Evolutionary conservation across 2,329 filamentous ascomycete genomes (phyloP).

Genomic region (Penicillium sp.): DNA sequence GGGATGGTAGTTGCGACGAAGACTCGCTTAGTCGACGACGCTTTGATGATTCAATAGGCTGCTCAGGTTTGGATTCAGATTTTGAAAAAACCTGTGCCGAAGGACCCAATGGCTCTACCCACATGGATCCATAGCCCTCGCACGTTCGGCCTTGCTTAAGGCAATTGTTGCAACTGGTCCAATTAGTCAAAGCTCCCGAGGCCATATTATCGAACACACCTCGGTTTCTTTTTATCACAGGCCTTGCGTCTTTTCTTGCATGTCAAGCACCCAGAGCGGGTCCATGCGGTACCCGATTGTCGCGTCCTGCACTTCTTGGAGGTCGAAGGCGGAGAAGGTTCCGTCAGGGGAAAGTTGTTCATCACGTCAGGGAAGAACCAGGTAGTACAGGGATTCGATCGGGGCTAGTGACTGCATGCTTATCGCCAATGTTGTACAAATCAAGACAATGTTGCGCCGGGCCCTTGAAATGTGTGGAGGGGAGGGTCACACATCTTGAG

Average conservation of each 20-base stretch:
- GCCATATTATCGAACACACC: conserved; percentile 18
- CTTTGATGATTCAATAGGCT: conserved; percentile 16
- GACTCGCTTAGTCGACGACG: conserved; percentile 23
- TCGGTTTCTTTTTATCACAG: conserved; percentile 41
- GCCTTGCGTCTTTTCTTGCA: conserved; percentile 42
- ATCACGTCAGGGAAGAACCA: conserved; percentile 9
- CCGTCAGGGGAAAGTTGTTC: conserved; percentile 11
- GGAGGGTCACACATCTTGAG: background rate
- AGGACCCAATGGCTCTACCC: conserved; percentile 37
- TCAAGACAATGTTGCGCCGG: conserved; percentile 5
- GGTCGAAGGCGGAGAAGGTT: conserved; percentile 3
- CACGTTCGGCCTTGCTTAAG: conserved; percentile 36
- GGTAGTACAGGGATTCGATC: background rate
- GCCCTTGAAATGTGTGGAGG: background rate
- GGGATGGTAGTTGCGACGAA: conserved; percentile 12
- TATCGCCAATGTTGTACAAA: conserved; percentile 5
- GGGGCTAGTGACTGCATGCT: conserved; percentile 8
- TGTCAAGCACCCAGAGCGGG: conserved; percentile 42
- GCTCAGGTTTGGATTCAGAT: background rate
- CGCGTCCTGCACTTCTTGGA: conserved; percentile 27
- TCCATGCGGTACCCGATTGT: conserved; percentile 35
- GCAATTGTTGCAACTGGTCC: conserved; percentile 30
- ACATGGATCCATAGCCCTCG: conserved; percentile 41
- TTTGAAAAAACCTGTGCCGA: conserved; percentile 32
- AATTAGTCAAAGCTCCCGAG: background rate